A percentile compares a stretch with the other conserved stretches of the same genome.
Conservation (phyloP, 352 stramenopile genomes). For the Globisporangium radiosum region DNA sequence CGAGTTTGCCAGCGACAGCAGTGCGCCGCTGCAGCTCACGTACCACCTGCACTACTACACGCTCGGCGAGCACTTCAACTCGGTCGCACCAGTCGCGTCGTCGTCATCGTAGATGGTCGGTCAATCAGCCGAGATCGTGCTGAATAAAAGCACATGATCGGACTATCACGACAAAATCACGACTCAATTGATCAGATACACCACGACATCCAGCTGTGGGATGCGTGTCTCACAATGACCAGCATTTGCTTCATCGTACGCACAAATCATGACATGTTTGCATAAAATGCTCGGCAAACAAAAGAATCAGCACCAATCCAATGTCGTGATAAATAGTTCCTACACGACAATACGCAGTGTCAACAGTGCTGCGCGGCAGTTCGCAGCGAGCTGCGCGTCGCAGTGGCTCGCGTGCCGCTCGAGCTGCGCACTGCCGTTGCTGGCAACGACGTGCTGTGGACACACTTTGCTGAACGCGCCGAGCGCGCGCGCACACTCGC, state of each 20-base stretch:
- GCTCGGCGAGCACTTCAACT: conserved; percentile 99
- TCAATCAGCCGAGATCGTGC: too few relatives aligned
- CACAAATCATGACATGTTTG: too few relatives aligned
- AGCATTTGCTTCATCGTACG: too few relatives aligned
- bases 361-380: conserved; percentile 41
- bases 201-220: too few relatives aligned
- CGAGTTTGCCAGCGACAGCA: conserved; percentile 50
- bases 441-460: conserved; percentile 22
- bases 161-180: too few relatives aligned
- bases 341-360: conserved; percentile 11
- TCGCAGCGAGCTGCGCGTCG: conserved; percentile 48
- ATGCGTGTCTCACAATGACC: too few relatives aligned
- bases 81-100: conserved; percentile 37
- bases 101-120: too few relatives aligned
- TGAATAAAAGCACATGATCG: too few relatives aligned
- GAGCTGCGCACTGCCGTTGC: conserved; percentile 27
- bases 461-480: conserved; percentile 44
- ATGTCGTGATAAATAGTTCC: background rate
- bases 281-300: too few relatives aligned
- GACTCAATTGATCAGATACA: too few relatives aligned
- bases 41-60: conserved; percentile 98
- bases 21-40: conserved; percentile 86
- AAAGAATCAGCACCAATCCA: background rate
- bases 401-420: conserved; percentile 48
- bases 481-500: conserved; percentile 63